Evolutionary conservation across 2,329 filamentous ascomycete genomes (phyloP), one percentile per base, ranked within the genome.

Genomic region (Aspergillus novofumigatus): DNA sequence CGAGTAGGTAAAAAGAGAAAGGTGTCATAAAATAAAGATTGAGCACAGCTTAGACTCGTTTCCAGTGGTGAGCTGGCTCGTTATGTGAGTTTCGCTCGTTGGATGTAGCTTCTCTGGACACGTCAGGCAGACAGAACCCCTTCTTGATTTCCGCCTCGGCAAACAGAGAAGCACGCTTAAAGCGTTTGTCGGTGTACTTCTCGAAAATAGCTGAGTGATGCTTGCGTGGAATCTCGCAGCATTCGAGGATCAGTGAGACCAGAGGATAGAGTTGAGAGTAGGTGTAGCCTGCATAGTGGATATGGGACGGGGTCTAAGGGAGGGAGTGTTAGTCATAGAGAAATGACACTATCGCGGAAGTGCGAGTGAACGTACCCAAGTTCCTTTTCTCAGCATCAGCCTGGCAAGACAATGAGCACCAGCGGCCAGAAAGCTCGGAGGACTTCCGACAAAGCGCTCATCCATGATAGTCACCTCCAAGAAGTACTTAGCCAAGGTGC

Each of bases 391-490:
- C 58, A 99, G 79, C 81, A 99, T 90, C 69, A 93, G 75, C 58
- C 93, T 88, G 44, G 94, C 90, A 52, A 99, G 80, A 72, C 92
- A 97, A 74, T 99, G 94, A 25, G 94, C 90, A 28, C 90, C 93
- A 20, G 94, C 94, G 55, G 94, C 90, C 53, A 93, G 79, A 72
- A 91, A 97, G 81, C 92, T 97, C 2, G 93, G 90, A 32, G 91
- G 89, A 66, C 89, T 91, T 26, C 90, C 91, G 38, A 99, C 91
- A 69, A 99, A 97, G 21, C 93, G 89, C 80, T 97, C 92, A 71
- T 99, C 94, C 92, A 97, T 97, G 72, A 97, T 87, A 41, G 92
- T 95, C 55, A 97, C 84, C 74, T 99, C 94, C 26, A 99, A 82
- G 76, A 99, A 97, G 77, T 99, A 99, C 78, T 99, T 99, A 66